Evolutionary conservation across 129 eudicot genomes (phyloP), one percentile per base, ranked within the genome.

Genomic region (Arctium minus): DNA sequence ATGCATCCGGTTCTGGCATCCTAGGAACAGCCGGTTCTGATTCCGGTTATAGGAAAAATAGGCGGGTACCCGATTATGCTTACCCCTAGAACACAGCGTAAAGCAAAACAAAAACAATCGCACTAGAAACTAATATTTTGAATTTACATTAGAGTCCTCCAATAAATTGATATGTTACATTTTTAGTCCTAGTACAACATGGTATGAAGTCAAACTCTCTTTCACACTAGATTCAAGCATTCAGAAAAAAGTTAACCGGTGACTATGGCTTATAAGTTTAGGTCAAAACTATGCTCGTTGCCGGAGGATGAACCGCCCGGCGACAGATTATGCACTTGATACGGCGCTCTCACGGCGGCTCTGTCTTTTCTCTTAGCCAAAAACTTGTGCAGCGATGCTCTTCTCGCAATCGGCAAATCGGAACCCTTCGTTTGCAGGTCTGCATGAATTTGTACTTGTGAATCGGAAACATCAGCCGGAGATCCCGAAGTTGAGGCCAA

Each of bases 351-450:
- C 3, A 83, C 89, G 56, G 75, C 70, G 38, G 89, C 89, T 81
- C 94, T 83, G 72, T 89, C 94, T 82, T 91, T 92, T 72, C 97
- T 89, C 93, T 89, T 92, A 30, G 84, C 97, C 74, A 92, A 85
- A 46, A 92, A 92, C 75, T 93, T 87, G 71, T 90, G 90, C 72
- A 92, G 85, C 18, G 97, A 92, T 9, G 94, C 90, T 83, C 97
- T 85, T 79, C 94, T 84, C 38, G 95, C 97, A 75, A 92, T 88
- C 3, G 97, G 97, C 85, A 92, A 40, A 86, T 92, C 97, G 65
- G 89, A 86, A 35, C 73, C 89, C 60, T 77, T 81, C 5, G 27
- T 75, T 36, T 68, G 69, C 8, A 37, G 33, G 11, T 64, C 73
- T 48, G 76, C 70, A 9, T 32, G 80, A 42, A 32, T 10, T 11